Evolutionary conservation across 495 filamentous ascomycete species (phyloP).

Genomic region (Staphylotrichum tortipilum): DNA sequence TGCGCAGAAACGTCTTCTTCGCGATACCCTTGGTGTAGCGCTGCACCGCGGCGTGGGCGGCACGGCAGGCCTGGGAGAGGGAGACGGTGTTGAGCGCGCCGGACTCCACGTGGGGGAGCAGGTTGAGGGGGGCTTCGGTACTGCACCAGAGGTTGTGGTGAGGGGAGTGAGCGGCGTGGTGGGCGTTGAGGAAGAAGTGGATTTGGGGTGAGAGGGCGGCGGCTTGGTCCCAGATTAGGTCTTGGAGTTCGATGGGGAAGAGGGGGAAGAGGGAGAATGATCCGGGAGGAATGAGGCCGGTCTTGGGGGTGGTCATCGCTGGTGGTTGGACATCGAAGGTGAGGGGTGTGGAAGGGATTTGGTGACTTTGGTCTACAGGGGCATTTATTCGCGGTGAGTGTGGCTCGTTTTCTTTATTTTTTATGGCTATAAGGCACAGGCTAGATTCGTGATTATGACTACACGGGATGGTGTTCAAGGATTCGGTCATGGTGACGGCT

Average conservation of each 20-base stretch:
- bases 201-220: slow-evolving; percentile 12
- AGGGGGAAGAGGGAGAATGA: slow-evolving; percentile 16
- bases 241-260: slow-evolving; percentile 17
- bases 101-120: slow-evolving; percentile 24
- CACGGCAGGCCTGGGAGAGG: slow-evolving; percentile 15
- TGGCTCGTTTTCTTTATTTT: too few relatives aligned
- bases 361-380: too few relatives aligned
- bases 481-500: too few relatives aligned
- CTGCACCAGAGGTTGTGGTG: too few relatives aligned
- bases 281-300: slow-evolving; percentile 3
- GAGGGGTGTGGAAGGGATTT: too few relatives aligned
- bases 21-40: neutral
- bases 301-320: neutral
- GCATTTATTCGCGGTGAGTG: too few relatives aligned
- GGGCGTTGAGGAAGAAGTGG: slow-evolving; percentile 32
- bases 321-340: neutral
- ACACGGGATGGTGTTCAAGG: too few relatives aligned
- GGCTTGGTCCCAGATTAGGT: slow-evolving; percentile 20
- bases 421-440: too few relatives aligned
- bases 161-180: slow-evolving; percentile 40
- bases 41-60: slow-evolving; percentile 13
- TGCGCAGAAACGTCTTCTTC: slow-evolving; percentile 10
- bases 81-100: slow-evolving; percentile 14
- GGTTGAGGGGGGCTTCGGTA: slow-evolving; percentile 9
- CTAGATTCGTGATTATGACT: too few relatives aligned